Percentiles rank a stretch among this genome's conserved stretches.
phyloP scores from a whole-genome alignment of 768 basidiomycete genomes.

The Hericium rajendrae region DNA sequence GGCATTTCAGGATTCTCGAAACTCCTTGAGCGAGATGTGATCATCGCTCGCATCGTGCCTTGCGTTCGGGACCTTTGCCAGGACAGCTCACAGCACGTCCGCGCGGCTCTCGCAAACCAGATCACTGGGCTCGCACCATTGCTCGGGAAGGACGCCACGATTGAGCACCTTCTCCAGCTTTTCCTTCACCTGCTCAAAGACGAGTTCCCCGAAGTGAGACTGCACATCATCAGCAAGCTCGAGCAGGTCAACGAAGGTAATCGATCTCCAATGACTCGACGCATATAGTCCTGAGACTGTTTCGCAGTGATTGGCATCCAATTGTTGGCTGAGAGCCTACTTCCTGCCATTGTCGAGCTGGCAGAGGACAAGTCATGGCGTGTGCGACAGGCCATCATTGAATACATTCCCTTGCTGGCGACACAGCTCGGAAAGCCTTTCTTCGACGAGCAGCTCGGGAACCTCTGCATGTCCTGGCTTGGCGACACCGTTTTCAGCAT shows the following conservation, averaged over 20 bases:
- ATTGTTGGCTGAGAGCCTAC: slow-evolving; percentile 83
- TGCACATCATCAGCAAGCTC: slow-evolving; percentile 98
- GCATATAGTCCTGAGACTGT: slow-evolving; percentile 4
- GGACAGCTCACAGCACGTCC: slow-evolving; percentile 93
- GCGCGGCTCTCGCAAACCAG: slow-evolving; percentile 91
- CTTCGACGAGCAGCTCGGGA: slow-evolving; percentile 95
- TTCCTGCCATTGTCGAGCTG: slow-evolving; percentile 95
- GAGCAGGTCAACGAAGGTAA: slow-evolving; percentile 89
- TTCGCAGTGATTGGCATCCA: slow-evolving; percentile 92
- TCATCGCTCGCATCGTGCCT: slow-evolving; percentile 86
- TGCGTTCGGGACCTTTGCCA: slow-evolving; percentile 91
- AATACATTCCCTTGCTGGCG: slow-evolving; percentile 97
- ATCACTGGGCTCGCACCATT: slow-evolving; percentile 94
- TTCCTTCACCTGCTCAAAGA: slow-evolving; percentile 97
- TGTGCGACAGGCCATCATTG: slow-evolving; percentile 98
- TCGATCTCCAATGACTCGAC: not conserved
- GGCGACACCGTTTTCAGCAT: slow-evolving; percentile 98
- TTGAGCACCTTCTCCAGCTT: slow-evolving; percentile 91
- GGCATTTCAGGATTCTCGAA: slow-evolving; percentile 77
- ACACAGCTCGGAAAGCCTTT: slow-evolving; percentile 95
- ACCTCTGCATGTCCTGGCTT: slow-evolving; percentile 98
- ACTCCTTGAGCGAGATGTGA: slow-evolving; percentile 86
- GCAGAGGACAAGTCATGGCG: slow-evolving; percentile 99
- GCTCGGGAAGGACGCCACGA: slow-evolving; percentile 86
- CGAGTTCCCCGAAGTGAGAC: slow-evolving; percentile 94